These are phyloP conservation scores for Fraxinus paxiana DNA, from an alignment of 305 asterid species.

Conservation along the genomic window DNA sequence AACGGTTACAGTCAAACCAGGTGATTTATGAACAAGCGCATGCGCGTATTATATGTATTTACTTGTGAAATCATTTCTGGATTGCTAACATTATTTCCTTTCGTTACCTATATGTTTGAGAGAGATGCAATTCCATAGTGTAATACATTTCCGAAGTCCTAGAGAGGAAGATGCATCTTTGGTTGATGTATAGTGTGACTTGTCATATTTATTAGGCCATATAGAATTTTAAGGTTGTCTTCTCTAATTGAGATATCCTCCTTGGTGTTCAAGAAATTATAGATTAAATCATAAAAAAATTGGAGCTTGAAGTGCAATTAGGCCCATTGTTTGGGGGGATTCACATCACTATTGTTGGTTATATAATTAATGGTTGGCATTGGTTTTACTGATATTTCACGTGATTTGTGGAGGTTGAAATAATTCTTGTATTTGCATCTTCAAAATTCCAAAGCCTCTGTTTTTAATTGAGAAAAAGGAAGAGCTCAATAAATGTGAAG, in stretches of 20 bases:
- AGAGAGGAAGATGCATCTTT: neutral
- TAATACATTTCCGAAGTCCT: neutral
- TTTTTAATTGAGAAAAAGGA: neutral
- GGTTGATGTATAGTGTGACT: neutral
- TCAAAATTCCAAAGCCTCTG: neutral
- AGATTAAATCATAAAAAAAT: neutral
- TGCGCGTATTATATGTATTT: neutral
- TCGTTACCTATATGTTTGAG: neutral
- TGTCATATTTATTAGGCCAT: neutral
- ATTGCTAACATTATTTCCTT: neutral
- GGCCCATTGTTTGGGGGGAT: neutral
- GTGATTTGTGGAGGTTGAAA: neutral
- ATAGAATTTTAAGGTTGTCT: neutral
- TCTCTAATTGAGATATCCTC: neutral
- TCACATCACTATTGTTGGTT: neutral
- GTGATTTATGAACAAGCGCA: conserved; percentile 27
- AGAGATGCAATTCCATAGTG: neutral
- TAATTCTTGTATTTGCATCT: neutral
- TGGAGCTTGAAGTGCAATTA: neutral
- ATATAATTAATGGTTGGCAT: neutral
- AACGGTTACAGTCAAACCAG: conserved; percentile 57
- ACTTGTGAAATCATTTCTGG: neutral
- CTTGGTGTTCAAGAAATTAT: neutral
- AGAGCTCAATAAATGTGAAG: neutral
- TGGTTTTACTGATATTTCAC: conserved; percentile 1